Base-by-base conservation (phyloP, 345 rosid species). In the Lepidium africanum region DNA sequence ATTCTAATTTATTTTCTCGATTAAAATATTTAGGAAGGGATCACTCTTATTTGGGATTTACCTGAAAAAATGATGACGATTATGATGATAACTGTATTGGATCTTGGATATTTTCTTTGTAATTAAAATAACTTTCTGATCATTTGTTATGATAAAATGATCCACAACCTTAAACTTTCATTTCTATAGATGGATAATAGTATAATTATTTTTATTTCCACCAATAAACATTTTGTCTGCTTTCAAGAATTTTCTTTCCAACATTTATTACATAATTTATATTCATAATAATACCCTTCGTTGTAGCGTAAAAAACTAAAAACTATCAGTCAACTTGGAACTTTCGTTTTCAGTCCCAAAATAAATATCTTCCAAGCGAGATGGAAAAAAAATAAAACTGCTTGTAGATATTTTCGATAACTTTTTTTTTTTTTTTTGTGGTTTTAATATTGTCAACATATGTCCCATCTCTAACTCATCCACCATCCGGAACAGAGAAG, bases 101-200 rank as follows among this genome's bases (percentile, higher is more conserved):
- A 40, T 27, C 14, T 55, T 15, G 13, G 9, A 33, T 23, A 15
- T 14, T 14, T 33, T 54, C 9, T 27, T 4, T 15, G 15, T 8
- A 14, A 9, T 32, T n/a, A 53, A 56, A 57, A 37, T 7, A n/a
- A 59, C 0, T 25, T 35, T 48, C 4, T 3, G n/a, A 36, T 49
- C 9, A 9, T 37, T 32, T 13, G 19, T 3, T 17, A 5, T 64
- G 21, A 64, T 13, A 38, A 52, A 8, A 32, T 41, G 53, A 66
- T 55, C 46, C 57, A 25, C 57, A 45, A 49, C 76, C 76, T 45
- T 63, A 62, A 63, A 71, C 76, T 54, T 71, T 12, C n/a, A 71
- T 54, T 43, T 16, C 8, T 25, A 14, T 1, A 51, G 15, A 36
- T 43, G 70, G 76, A 71, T 71, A 63, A 39, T 38, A 69, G 12